Evolutionary conservation across 2,329 filamentous ascomycete genomes (phyloP).

Genomic region (Phialophora tarda): DNA sequence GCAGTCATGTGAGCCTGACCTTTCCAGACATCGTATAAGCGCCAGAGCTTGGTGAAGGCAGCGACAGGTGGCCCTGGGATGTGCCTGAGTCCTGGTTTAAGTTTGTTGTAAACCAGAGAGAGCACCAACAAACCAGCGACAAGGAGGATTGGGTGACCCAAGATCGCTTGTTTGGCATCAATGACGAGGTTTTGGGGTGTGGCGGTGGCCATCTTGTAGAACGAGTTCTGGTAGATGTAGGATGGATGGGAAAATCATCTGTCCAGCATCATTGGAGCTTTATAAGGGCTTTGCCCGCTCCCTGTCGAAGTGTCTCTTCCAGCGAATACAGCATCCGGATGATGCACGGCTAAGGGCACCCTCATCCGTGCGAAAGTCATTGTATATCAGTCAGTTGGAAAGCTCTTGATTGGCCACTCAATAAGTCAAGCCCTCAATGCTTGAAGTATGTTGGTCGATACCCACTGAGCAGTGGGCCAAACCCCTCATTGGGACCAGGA

Average conservation of each 20-base stretch:
- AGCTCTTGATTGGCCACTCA: neutral
- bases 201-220: neutral
- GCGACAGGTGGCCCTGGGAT: conserved; percentile 72
- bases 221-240: neutral
- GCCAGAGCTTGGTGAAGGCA: conserved; percentile 75
- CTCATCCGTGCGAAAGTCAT: neutral
- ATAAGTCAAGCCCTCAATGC: neutral
- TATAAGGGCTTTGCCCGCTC: neutral
- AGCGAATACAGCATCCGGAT: neutral
- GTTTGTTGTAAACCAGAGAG: conserved; percentile 10
- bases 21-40: conserved; percentile 70
- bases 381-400: neutral
- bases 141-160: neutral
- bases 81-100: conserved; percentile 13
- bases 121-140: conserved; percentile 7
- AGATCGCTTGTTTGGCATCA: neutral
- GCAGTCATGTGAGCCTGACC: conserved; percentile 71
- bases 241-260: neutral
- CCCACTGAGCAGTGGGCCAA: neutral
- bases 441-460: neutral
- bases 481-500: neutral
- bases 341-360: neutral
- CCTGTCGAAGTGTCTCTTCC: neutral
- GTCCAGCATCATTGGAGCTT: neutral
- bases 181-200: neutral